phyloP scores from a whole-genome alignment of 495 filamentous ascomycete genomes.

The Xylaria nigripes region DNA sequence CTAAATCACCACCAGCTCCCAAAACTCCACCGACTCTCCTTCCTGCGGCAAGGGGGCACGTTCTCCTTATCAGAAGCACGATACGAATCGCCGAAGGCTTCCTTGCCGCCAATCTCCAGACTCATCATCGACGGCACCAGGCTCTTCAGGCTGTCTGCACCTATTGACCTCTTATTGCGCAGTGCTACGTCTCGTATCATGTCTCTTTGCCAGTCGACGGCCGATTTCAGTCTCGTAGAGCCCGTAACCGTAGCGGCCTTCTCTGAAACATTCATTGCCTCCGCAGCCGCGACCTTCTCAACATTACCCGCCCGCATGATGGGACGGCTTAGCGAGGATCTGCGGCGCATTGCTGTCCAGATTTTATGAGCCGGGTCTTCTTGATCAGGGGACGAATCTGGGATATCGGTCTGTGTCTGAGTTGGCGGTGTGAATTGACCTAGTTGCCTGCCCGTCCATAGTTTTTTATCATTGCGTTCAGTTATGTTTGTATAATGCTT shows the following conservation, averaged over 20 bases:
- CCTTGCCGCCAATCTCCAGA: slow-evolving; percentile 3
- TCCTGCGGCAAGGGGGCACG: slow-evolving; percentile 1
- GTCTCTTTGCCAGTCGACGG: slow-evolving; percentile 22
- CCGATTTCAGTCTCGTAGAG: slow-evolving; percentile 8
- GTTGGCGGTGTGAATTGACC: background rate
- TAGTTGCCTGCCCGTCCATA: background rate
- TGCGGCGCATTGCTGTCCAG: slow-evolving; percentile 37
- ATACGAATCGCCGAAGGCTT: slow-evolving; percentile 5
- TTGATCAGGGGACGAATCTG: background rate
- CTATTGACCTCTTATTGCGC: slow-evolving; percentile 35
- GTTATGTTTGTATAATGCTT: background rate
- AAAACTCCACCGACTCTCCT: slow-evolving; percentile 21
- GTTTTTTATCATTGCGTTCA: background rate
- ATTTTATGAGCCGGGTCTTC: slow-evolving; percentile 39
- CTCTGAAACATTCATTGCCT: background rate
- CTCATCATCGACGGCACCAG: slow-evolving; percentile 31
- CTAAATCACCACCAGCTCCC: slow-evolving; percentile 16
- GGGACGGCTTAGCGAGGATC: slow-evolving; percentile 21
- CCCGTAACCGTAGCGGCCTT: slow-evolving; percentile 1
- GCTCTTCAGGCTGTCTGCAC: slow-evolving; percentile 35
- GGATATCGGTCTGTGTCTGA: background rate
- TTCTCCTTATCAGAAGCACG: slow-evolving; percentile 16
- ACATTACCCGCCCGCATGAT: slow-evolving; percentile 15
- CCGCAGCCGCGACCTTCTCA: slow-evolving; percentile 13
- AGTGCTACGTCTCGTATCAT: slow-evolving; percentile 32